Base-by-base conservation (phyloP, 208 protist species). In the Angomonas ambiguus region DNA sequence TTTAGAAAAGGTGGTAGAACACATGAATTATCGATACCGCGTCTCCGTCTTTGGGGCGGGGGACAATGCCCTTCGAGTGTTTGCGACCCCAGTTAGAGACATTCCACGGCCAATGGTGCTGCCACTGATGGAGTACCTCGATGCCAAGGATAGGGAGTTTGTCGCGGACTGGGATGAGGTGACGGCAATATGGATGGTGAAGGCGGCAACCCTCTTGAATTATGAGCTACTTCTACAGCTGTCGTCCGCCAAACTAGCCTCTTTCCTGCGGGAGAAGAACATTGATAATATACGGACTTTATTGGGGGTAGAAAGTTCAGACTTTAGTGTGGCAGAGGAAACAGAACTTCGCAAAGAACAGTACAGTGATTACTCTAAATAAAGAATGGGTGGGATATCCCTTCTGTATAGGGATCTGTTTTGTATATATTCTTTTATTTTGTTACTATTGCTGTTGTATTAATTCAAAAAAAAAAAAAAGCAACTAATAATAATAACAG, bases 241-340 rank as follows among this genome's bases (percentile, higher is more conserved):
- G n/a, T 79, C 91, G 11, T 94, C 88, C 4, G 87, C 87, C 5
- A 91, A 86, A 66, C 71, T 96, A 30, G 91, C 91, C 1, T 79
- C 84, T 27, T 82, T 86, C 58, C 60, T 97, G 45, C 77, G 78
- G 32, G 87, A 91, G 4, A 96, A 96, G 51, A 91, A 82, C 16
- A 67, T 96, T 34, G 89, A 97, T 28, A 86, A 89, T 24, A 88
- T 97, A 48, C 83, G 94, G 4, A 76, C 77, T 0, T 75, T 92
- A 34, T 85, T 97, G 25, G 88, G 90, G 20, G 91, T 91, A n/a
- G 87, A 93, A 51, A 30, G 6, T 16, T 76, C 74, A 55, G 92
- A 97, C 74, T 97, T 97, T 63, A 75, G 88, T 20, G 62, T 77
- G 0, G 68, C 79, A 30, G 94, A 97, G 58, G 87, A 96, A 66